A percentile compares a stretch with the other conserved stretches of the same genome.
These are phyloP conservation scores for Sordariomycetes sp. DNA, from an alignment of 2,329 filamentous ascomycete genomes.

Conservation along the genomic window DNA sequence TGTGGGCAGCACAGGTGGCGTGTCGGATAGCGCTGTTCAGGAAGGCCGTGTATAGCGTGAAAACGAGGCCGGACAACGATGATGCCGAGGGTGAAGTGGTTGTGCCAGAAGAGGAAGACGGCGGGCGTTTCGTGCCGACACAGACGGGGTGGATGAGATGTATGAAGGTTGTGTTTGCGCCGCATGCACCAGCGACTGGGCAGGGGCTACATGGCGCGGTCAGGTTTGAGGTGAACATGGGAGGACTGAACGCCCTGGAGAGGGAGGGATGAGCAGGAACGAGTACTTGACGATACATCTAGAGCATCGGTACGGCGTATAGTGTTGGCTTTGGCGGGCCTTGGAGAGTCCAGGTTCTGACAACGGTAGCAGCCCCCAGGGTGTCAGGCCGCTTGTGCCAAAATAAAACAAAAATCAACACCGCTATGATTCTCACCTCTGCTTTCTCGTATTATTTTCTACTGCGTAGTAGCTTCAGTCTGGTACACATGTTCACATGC, in stretches of 20 bases:
- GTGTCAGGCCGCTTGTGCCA: too few relatives aligned
- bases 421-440: too few relatives aligned
- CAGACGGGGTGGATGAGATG: conserved; percentile 58
- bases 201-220: conserved; percentile 39
- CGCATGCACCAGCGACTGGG: conserved; percentile 52
- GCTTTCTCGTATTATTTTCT: too few relatives aligned
- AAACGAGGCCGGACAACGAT: conserved; percentile 24
- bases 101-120: conserved; percentile 8
- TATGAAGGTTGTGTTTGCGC: conserved; percentile 84
- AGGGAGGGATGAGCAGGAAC: background rate
- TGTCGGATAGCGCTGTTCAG: conserved; percentile 75
- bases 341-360: background rate
- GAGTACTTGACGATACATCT: background rate
- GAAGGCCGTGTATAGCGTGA: conserved; percentile 42
- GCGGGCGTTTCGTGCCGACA: conserved; percentile 18
- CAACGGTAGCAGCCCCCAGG: too few relatives aligned
- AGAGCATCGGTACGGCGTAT: background rate
- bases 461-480: too few relatives aligned
- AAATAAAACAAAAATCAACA: too few relatives aligned
- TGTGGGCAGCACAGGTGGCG: conserved; percentile 85
- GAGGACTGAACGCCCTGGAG: conserved; percentile 37
- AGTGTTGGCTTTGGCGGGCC: background rate
- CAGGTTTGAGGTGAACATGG: conserved; percentile 66
- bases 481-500: background rate
- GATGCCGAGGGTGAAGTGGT: conserved; percentile 24